Evolutionary conservation across 129 eudicot species (phyloP), one percentile per base, ranked within the genome.

Genomic region (Oenanthe sinensis): DNA sequence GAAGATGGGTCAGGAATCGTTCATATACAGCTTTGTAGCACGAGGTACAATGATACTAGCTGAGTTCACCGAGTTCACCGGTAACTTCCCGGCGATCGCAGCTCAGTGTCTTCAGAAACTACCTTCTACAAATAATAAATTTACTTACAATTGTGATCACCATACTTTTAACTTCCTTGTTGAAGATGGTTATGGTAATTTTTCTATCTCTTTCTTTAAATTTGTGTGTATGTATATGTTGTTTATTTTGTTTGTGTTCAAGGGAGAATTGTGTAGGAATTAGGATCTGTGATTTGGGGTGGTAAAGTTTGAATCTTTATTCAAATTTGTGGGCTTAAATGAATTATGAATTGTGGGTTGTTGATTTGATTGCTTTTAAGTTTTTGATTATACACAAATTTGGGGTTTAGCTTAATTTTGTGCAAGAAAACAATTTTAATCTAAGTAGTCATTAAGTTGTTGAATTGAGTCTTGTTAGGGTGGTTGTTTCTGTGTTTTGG

Each of bases 11-110:
- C 96, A 92, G 60, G 97, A 92, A 81, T 90, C 93, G 79, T 92
- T 92, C 84, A 87, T 92, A 71, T 92, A 92, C 90, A 90, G 96
- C 86, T 92, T 92, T 62, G 96, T 90, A 75, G 97, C 97, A 17
- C 84, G 97, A 22, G 97, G 97, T 8, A 90, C 97, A 16, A 81
- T 92, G 93, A 88, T 92, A 3, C 72, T 92, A 13, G 91, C 96
- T 28, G 97, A 92, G 91, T 88, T 85, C 90, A 92, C 97, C 52
- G 93, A 90, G 88, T 88, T 90, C 84, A 88, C 96, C 55, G 96
- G 97, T 76, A 92, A 92, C 83, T 92, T 92, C 43, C 93, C 97
- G 19, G 96, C 96, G 19, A 90, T 92, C 28, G 97, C 97, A 8
- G 81, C 97, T 79, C 97, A 90, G 90, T 92, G 97, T 44, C 91